phyloP scores from a whole-genome alignment of 1,284 basidiomycete species.

The Fomitopsis pinicola region DNA sequence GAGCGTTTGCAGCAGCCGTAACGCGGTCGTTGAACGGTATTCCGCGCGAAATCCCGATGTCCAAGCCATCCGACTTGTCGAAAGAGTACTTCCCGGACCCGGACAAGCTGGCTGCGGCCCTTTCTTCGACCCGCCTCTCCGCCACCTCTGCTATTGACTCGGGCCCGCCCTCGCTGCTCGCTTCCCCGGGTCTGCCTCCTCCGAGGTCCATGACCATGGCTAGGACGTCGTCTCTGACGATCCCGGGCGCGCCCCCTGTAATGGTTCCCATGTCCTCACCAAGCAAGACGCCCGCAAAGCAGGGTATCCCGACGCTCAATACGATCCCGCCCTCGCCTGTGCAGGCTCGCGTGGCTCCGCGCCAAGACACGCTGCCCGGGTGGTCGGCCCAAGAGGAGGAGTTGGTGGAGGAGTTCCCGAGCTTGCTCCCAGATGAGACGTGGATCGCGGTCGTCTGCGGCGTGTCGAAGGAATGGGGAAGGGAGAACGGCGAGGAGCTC shows the following conservation, averaged over 20 bases:
- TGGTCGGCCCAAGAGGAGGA: constrained; percentile 1
- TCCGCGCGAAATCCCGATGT: neutral
- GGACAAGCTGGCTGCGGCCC: constrained; percentile 17
- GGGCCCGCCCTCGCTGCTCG: neutral
- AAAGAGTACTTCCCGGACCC: constrained; percentile 3
- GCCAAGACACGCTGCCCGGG: neutral
- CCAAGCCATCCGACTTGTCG: constrained; percentile 1
- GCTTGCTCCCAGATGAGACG: constrained; percentile 55
- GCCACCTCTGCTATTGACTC: neutral
- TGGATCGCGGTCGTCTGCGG: constrained; percentile 82
- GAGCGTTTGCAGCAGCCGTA: neutral
- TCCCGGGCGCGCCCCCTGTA: constrained; percentile 41
- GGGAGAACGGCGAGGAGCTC: constrained; percentile 38
- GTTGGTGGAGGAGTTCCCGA: constrained; percentile 20
- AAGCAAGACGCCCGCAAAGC: constrained; percentile 8
- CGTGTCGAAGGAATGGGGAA: constrained; percentile 56
- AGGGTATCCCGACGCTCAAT: constrained; percentile 12
- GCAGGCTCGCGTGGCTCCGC: neutral
- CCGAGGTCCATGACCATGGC: constrained; percentile 18
- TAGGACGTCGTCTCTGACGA: constrained; percentile 29
- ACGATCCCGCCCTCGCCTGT: constrained; percentile 28
- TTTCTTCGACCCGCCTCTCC: constrained; percentile 12
- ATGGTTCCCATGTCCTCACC: constrained; percentile 24
- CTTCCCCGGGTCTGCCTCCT: constrained; percentile 5
- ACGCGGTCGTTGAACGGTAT: constrained; percentile 1